A percentile compares a stretch with the other conserved stretches of the same genome.
Evolutionary conservation across 2,329 filamentous ascomycete species (phyloP).

Genomic region (Lasiodiplodia hormozganensis): DNA sequence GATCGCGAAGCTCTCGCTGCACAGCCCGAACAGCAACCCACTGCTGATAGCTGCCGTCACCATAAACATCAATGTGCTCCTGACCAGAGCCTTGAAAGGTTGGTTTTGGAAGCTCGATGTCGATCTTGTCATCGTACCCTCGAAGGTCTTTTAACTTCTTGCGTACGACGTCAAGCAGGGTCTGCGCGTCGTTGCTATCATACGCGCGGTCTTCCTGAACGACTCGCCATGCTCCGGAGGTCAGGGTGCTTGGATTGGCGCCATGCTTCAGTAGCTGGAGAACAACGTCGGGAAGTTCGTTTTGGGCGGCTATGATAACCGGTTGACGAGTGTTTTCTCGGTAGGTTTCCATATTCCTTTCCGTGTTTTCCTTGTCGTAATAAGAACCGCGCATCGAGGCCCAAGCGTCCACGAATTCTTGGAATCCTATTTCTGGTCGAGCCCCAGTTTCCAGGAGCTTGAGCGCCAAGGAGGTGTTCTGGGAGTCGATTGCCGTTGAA

Average conservation of each 20-base stretch:
- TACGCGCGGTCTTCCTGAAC: constrained; percentile 36
- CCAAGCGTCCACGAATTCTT: constrained; percentile 66
- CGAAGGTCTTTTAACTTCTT: constrained; percentile 59
- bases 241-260: constrained; percentile 69
- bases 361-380: constrained; percentile 40
- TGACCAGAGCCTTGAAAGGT: constrained; percentile 31
- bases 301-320: constrained; percentile 65
- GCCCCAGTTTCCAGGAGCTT: constrained; percentile 71
- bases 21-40: constrained; percentile 58
- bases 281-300: constrained; percentile 60
- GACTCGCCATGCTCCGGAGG: constrained; percentile 43
- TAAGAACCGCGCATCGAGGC: constrained; percentile 54
- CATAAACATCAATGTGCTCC: constrained; percentile 52
- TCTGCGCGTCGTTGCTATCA: constrained; percentile 48
- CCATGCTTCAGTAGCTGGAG: constrained; percentile 67
- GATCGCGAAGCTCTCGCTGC: constrained; percentile 44
- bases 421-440: constrained; percentile 65
- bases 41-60: constrained; percentile 66
- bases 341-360: constrained; percentile 60
- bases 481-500: constrained; percentile 63
- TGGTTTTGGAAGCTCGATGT: constrained; percentile 34
- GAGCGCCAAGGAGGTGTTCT: constrained; percentile 60
- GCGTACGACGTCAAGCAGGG: constrained; percentile 68
- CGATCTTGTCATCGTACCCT: constrained; percentile 44
- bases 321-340: constrained; percentile 65